Conservation (phyloP, 371 early-diverging fungal species). For the Conidiobolus incongruus region DNA sequence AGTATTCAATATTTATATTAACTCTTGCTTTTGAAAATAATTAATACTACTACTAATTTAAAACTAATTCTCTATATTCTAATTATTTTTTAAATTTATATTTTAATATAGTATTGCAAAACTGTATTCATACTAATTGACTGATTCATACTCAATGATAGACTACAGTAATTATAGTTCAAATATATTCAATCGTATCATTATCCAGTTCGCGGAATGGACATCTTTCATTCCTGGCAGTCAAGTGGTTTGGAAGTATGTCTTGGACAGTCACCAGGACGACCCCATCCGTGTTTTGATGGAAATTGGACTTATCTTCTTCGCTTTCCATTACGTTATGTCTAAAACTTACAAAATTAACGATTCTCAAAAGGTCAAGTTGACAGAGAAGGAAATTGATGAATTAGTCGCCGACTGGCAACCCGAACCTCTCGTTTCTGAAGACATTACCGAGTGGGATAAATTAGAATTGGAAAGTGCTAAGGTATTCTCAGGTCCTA, state of each 20-base stretch:
- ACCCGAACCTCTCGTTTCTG: slow-evolving; percentile 89
- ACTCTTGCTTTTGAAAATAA: too few species aligned
- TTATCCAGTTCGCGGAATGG: background rate
- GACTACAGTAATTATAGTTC: too few species aligned
- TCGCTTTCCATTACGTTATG: slow-evolving; percentile 74
- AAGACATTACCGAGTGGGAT: slow-evolving; percentile 39
- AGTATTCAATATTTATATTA: too few species aligned
- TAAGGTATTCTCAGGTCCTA: slow-evolving; percentile 36
- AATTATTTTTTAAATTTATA: too few species aligned
- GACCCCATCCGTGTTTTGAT: slow-evolving; percentile 84
- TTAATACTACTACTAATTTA: too few species aligned
- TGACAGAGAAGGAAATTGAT: slow-evolving; percentile 84
- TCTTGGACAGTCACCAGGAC: slow-evolving; percentile 83
- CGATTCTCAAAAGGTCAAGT: slow-evolving; percentile 37
- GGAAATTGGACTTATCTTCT: slow-evolving; percentile 66
- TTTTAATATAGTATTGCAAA: too few species aligned
- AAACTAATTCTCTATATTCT: too few species aligned
- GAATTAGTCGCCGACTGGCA: slow-evolving; percentile 91
- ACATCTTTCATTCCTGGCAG: slow-evolving; percentile 41
- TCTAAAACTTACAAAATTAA: slow-evolving; percentile 68
- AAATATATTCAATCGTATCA: background rate
- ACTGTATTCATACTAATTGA: too few species aligned
- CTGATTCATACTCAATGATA: too few species aligned
- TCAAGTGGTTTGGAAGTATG: slow-evolving; percentile 47
- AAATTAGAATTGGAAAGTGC: slow-evolving; percentile 60